These are phyloP conservation scores for Aspergillus kassunensis DNA, from an alignment of 495 filamentous ascomycete species.

Conservation along the genomic window DNA sequence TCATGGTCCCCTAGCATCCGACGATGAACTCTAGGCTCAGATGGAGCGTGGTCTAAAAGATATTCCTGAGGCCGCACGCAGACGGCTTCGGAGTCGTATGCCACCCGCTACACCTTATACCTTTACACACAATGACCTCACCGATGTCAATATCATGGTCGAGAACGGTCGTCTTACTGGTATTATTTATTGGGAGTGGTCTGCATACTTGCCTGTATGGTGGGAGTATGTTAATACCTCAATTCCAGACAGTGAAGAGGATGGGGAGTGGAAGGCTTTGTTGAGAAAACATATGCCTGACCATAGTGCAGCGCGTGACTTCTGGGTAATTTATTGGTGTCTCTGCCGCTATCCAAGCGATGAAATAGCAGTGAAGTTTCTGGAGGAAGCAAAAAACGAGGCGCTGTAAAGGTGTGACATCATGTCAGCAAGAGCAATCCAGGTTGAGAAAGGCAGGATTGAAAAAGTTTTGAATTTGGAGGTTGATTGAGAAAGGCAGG, in stretches of 20 bases:
- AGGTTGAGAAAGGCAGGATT: too few relatives aligned
- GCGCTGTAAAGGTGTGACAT: too few relatives aligned
- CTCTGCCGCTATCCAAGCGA: not conserved
- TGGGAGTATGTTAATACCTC: slow-evolving; percentile 23
- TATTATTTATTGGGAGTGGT: slow-evolving; percentile 25
- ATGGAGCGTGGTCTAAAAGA: slow-evolving; percentile 21
- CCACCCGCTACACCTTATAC: slow-evolving; percentile 27
- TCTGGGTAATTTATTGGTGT: slow-evolving; percentile 18
- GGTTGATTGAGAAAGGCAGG: too few relatives aligned
- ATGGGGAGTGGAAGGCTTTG: slow-evolving; percentile 25
- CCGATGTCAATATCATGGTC: slow-evolving; percentile 36
- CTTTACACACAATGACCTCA: slow-evolving; percentile 36
- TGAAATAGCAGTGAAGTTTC: slow-evolving; percentile 5
- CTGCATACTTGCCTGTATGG: slow-evolving; percentile 26
- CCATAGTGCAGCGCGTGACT: slow-evolving; percentile 19
- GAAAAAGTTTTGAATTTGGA: too few relatives aligned
- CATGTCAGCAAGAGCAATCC: too few relatives aligned
- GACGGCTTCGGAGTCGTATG: slow-evolving; percentile 21
- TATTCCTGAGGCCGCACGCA: slow-evolving; percentile 17
- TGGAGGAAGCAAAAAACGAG: slow-evolving; percentile 5
- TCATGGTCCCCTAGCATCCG: slow-evolving; percentile 25
- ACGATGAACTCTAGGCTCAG: slow-evolving; percentile 29
- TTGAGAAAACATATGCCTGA: slow-evolving; percentile 22
- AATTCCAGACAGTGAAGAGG: slow-evolving; percentile 14
- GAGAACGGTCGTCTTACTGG: slow-evolving; percentile 19